These are phyloP conservation scores for Arthroderma uncinatum DNA, from an alignment of 2,329 filamentous ascomycete genomes.

Conservation along the genomic window DNA sequence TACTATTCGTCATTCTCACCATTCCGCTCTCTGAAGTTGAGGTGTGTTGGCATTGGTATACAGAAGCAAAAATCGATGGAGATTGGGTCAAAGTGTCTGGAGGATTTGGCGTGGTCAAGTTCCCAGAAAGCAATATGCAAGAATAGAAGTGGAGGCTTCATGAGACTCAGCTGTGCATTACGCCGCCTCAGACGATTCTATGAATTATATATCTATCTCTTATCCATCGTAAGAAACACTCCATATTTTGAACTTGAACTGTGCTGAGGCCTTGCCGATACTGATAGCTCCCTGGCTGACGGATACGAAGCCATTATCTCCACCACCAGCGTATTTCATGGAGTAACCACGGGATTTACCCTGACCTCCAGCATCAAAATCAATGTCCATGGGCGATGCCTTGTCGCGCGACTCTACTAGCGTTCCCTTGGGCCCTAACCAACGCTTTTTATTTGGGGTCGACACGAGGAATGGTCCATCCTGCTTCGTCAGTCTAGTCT, in stretches of 20 bases:
- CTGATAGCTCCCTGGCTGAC: constrained; percentile 6
- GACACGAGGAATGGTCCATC: constrained; percentile 13
- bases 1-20: no score
- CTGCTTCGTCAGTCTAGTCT: constrained; percentile 12
- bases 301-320: constrained; percentile 2
- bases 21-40: no score
- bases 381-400: constrained; percentile 13
- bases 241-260: constrained; percentile 11
- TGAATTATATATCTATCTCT: not conserved
- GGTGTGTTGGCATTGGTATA: no score
- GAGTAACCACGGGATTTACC: constrained; percentile 6
- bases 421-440: constrained; percentile 10
- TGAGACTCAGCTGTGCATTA: no score
- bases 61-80: no score
- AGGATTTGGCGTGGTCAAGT: no score
- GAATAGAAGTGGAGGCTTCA: no score
- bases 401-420: constrained; percentile 5
- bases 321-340: constrained; percentile 9
- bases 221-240: constrained; percentile 17
- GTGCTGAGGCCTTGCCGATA: constrained; percentile 5
- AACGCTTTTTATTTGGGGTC: constrained; percentile 6
- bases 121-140: no score
- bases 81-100: no score
- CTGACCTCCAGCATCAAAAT: not conserved
- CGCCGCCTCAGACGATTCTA: no score